These are phyloP conservation scores for Collybiopsis confluens DNA, from an alignment of 768 basidiomycete species.

Conservation along the genomic window DNA sequence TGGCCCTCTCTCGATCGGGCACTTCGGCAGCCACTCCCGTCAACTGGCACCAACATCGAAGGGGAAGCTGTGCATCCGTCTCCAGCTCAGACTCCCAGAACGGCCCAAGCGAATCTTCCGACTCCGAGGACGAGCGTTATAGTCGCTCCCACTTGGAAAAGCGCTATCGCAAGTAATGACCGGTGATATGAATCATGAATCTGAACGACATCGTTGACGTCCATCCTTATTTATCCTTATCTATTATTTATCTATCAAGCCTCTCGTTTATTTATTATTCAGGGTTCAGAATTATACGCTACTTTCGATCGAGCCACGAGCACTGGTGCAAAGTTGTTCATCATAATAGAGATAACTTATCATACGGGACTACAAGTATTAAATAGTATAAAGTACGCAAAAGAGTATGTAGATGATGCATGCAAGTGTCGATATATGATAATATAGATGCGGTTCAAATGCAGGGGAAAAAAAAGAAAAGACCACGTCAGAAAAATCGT, in stretches of 20 bases:
- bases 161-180: slow-evolving; percentile 22
- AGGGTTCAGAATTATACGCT: too few relatives aligned
- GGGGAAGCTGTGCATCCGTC: slow-evolving; percentile 35
- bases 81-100: slow-evolving; percentile 37
- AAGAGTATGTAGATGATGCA: too few relatives aligned
- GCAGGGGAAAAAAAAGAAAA: too few relatives aligned
- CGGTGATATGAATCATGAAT: background rate
- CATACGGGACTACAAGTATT: too few relatives aligned
- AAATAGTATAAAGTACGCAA: too few relatives aligned
- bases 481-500: background rate
- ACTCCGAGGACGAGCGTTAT: slow-evolving; percentile 23
- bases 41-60: slow-evolving; percentile 26
- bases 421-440: too few relatives aligned
- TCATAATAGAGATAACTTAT: too few relatives aligned
- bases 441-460: too few relatives aligned
- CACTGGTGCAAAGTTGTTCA: background rate
- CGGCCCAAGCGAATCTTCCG: slow-evolving; percentile 35
- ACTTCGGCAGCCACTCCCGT: slow-evolving; percentile 3
- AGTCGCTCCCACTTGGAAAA: slow-evolving; percentile 26
- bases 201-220: background rate
- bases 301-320: too few relatives aligned
- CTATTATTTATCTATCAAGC: background rate
- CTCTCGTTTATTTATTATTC: background rate
- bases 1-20: slow-evolving; percentile 19
- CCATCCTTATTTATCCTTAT: background rate